These are phyloP conservation scores for Colletotrichum liaoningense DNA, from an alignment of 2,329 filamentous ascomycete genomes.

Conservation along the genomic window DNA sequence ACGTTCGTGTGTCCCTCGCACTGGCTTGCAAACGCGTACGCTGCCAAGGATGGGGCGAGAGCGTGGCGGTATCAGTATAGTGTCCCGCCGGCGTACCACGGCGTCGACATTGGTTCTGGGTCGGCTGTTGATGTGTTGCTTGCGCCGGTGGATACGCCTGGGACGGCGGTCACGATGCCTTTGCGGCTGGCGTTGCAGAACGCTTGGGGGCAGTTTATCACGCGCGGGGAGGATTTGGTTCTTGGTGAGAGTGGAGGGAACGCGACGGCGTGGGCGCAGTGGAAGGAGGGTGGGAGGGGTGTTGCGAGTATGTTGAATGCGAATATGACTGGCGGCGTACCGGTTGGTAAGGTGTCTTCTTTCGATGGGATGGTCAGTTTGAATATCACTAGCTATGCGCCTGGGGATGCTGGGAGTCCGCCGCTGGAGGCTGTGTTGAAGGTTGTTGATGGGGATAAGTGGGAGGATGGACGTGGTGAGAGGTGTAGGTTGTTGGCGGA, in stretches of 20 bases:
- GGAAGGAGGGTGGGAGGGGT: background rate
- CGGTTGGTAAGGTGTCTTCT: background rate
- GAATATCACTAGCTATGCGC: constrained; percentile 13
- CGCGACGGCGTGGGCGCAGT: constrained; percentile 3
- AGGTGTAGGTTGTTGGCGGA: constrained; percentile 11
- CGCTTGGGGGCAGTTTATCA: constrained; percentile 25
- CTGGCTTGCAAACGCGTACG: constrained; percentile 27
- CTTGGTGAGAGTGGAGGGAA: background rate
- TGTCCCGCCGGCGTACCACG: constrained; percentile 19
- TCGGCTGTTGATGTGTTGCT: constrained; percentile 12
- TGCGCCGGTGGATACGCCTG: background rate
- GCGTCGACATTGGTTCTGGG: constrained; percentile 16
- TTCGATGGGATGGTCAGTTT: constrained; percentile 29
- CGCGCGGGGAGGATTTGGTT: background rate
- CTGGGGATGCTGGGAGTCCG: background rate
- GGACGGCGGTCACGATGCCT: background rate
- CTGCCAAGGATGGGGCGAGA: background rate
- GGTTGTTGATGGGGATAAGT: constrained; percentile 4
- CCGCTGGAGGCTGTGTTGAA: constrained; percentile 10
- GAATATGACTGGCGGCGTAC: constrained; percentile 21
- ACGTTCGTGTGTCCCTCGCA: constrained; percentile 19
- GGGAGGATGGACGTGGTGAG: constrained; percentile 25
- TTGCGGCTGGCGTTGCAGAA: constrained; percentile 1
- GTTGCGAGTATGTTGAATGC: constrained; percentile 14
- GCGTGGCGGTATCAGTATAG: constrained; percentile 29